Evolutionary conservation across 2,329 filamentous ascomycete species (phyloP).

Genomic region (Aspergillus hiratsukae): DNA sequence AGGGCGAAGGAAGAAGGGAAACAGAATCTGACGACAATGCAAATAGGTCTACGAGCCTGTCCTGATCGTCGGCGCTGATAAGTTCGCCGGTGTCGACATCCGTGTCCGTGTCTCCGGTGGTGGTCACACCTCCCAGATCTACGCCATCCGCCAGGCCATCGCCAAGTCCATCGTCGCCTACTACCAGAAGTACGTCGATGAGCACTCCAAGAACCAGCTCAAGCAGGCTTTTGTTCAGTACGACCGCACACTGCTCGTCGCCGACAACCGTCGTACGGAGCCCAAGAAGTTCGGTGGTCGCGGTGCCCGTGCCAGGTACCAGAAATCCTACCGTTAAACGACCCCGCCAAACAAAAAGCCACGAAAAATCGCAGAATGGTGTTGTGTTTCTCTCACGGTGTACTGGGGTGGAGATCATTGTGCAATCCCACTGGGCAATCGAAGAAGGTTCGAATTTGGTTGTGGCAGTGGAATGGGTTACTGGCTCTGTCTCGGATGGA

Average conservation of each 20-base stretch:
- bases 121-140: constrained; percentile 96
- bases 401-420: constrained; percentile 6
- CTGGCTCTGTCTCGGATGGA: constrained; percentile 26
- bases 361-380: constrained; percentile 10
- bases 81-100: constrained; percentile 96
- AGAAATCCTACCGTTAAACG: constrained; percentile 97
- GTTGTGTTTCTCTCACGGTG: constrained; percentile 5
- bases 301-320: constrained; percentile 93
- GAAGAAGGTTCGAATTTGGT: constrained; percentile 16
- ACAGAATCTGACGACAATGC: neutral
- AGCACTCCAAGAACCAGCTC: constrained; percentile 99
- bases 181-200: constrained; percentile 99
- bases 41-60: constrained; percentile 92
- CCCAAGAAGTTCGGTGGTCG: constrained; percentile 88
- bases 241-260: constrained; percentile 95
- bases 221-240: constrained; percentile 96
- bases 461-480: constrained; percentile 22
- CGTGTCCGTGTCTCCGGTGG: constrained; percentile 92
- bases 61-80: constrained; percentile 94
- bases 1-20: constrained; percentile 4
- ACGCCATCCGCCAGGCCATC: constrained; percentile 98
- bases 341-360: constrained; percentile 4
- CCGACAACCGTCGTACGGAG: constrained; percentile 98
- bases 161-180: constrained; percentile 96
- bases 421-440: constrained; percentile 10